These are phyloP conservation scores for Chlamydomonas incerta DNA, from an alignment of 139 green algal species.

Conservation along the genomic window DNA sequence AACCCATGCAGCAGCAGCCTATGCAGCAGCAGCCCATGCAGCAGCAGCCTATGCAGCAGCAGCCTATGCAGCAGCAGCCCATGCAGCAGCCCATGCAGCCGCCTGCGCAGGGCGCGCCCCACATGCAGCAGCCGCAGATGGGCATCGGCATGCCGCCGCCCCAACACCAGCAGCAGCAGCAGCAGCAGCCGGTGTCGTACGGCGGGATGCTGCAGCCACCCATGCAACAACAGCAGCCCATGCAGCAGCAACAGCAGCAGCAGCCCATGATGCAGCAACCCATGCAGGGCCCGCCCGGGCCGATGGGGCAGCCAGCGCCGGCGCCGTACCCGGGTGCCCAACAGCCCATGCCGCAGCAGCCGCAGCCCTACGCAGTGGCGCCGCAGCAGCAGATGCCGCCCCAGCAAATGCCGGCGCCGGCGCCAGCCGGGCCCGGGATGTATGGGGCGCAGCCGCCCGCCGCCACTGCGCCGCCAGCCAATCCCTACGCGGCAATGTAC, in stretches of 20 bases:
- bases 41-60: too few relatives aligned
- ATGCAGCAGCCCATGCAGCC: too few relatives aligned
- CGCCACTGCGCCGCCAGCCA: too few relatives aligned
- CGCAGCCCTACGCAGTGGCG: not conserved
- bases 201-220: not conserved
- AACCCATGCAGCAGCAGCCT: too few relatives aligned
- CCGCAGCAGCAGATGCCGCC: not conserved
- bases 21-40: not conserved
- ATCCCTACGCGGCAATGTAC: not conserved
- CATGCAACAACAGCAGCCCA: not conserved
- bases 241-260: not conserved
- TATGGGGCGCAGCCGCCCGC: too few relatives aligned
- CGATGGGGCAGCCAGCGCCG: too few relatives aligned
- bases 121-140: not conserved
- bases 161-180: not conserved
- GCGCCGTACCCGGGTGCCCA: not conserved
- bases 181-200: not conserved
- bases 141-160: not conserved
- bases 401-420: not conserved
- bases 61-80: too few relatives aligned
- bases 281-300: not conserved
- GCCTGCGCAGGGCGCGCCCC: too few relatives aligned
- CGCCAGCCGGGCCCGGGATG: too few relatives aligned
- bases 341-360: not conserved
- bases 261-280: not conserved